Base-by-base conservation (phyloP, 1,139 yeast species). In the Saccharomycopsis hybrid region DNA sequence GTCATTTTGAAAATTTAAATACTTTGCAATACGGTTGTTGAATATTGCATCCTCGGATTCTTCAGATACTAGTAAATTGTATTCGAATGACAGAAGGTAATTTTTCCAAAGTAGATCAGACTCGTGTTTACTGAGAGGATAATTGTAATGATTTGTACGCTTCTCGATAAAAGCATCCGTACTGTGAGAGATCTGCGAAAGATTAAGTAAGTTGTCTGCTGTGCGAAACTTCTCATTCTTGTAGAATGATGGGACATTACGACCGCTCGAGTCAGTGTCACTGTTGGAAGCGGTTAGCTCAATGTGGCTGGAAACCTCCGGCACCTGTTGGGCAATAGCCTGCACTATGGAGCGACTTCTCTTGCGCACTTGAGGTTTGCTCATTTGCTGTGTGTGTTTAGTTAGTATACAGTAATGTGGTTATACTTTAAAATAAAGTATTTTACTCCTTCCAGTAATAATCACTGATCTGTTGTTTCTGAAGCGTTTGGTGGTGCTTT, bases 271-370 rank as follows among this genome's bases (percentile, higher is more conserved):
- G n/a, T 24, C 30, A 36, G 5, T 5, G 39, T 36, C 5, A 5
- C 11, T 18, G 11, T 24, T 9, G 9, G 37, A 28, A 27, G 39
- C 27, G 33, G 32, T 28, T 31, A 36, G 53, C 33, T 58, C 32
- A 31, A 59, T 56, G 37, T 54, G 57, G 42, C 56, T 47, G 18
- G 41, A 37, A 4, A 36, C 41, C 5, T 51, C 56, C 1, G 71
- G 69, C 3, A 65, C 60, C 36, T 61, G 62, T 45, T 58, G 53
- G 0, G 71, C 71, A 43, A 67, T 66, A 3, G 60, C 53, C 35
- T 65, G 65, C 2, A 78, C 82, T 53, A 77, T 72, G 3, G 85
- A 78, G 53, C 73, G 71, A 49, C 80, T 71, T 60, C 84, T 55
- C 2, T 58, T 56, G 24, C 63, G 51, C 33, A 9, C 33, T 7